These are phyloP conservation scores for Aspergillus hortae DNA, from an alignment of 2,329 filamentous ascomycete species.

Conservation along the genomic window DNA sequence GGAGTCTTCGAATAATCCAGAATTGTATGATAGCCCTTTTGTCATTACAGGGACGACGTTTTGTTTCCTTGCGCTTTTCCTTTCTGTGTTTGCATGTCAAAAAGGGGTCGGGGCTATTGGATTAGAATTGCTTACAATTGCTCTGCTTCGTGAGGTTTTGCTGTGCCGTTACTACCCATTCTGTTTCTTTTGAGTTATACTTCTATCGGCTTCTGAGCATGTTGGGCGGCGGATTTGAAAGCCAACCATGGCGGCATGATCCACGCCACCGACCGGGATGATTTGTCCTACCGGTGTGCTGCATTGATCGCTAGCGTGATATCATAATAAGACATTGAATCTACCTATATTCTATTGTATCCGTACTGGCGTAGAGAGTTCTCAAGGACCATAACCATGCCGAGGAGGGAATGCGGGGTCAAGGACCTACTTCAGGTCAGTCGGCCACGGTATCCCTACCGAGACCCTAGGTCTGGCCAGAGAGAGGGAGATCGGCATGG, in stretches of 20 bases:
- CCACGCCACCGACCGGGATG: no score
- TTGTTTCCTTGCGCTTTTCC: constrained; percentile 1
- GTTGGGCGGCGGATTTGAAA: no score
- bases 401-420: no score
- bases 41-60: constrained; percentile 1
- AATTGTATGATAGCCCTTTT: constrained; percentile 17
- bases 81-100: constrained; percentile 7
- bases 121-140: constrained; percentile 3
- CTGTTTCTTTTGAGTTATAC: constrained; percentile 1
- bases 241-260: no score
- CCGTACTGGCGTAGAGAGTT: no score
- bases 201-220: background rate
- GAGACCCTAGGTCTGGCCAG: no score
- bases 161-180: background rate
- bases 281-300: background rate
- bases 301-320: background rate
- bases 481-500: no score
- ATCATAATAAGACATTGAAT: background rate
- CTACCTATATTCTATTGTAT: no score
- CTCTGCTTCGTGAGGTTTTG: background rate
- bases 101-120: constrained; percentile 8
- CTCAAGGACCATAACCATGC: no score
- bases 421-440: no score
- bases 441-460: no score
- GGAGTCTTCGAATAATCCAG: background rate